These are phyloP conservation scores for Coniochaeta hoffmannii DNA, from an alignment of 2,329 filamentous ascomycete species.

Conservation along the genomic window DNA sequence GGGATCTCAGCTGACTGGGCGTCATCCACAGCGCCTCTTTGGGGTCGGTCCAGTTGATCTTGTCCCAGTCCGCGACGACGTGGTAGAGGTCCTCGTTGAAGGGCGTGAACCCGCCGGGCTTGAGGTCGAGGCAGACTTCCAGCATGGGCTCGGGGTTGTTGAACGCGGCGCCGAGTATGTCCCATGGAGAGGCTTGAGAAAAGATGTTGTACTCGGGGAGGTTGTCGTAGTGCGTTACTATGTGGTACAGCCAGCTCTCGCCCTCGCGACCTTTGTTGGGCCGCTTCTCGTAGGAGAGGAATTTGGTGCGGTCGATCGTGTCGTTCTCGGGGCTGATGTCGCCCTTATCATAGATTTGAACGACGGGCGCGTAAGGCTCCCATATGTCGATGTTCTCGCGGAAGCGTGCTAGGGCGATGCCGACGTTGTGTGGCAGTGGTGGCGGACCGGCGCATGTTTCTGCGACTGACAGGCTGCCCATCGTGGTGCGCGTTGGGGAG, in stretches of 20 bases:
- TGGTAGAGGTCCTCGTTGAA: constrained; percentile 8
- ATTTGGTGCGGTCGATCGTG: neutral
- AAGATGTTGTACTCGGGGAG: constrained; percentile 12
- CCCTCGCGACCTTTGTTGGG: neutral
- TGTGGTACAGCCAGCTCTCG: constrained; percentile 2
- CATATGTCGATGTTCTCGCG: neutral
- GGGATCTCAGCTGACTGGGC: constrained; percentile 6
- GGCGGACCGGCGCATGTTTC: too few relatives aligned
- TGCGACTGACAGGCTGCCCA: too few relatives aligned
- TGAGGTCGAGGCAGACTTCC: constrained; percentile 2
- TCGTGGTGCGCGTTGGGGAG: too few relatives aligned
- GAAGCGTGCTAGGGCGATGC: neutral
- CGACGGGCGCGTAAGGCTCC: neutral
- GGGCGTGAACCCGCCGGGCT: constrained; percentile 8
- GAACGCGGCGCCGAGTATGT: constrained; percentile 5
- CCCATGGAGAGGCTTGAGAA: constrained; percentile 9
- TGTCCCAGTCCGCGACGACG: constrained; percentile 9
- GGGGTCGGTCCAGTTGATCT: constrained; percentile 8
- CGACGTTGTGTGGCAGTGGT: neutral
- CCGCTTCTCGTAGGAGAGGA: neutral
- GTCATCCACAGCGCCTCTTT: constrained; percentile 10
- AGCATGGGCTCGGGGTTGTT: constrained; percentile 8
- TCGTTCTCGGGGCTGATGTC: neutral
- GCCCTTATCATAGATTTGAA: neutral
- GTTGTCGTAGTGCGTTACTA: constrained; percentile 6